Base-by-base conservation (phyloP, 2,329 filamentous ascomycete genomes). In the Karstenula rhodostoma region DNA sequence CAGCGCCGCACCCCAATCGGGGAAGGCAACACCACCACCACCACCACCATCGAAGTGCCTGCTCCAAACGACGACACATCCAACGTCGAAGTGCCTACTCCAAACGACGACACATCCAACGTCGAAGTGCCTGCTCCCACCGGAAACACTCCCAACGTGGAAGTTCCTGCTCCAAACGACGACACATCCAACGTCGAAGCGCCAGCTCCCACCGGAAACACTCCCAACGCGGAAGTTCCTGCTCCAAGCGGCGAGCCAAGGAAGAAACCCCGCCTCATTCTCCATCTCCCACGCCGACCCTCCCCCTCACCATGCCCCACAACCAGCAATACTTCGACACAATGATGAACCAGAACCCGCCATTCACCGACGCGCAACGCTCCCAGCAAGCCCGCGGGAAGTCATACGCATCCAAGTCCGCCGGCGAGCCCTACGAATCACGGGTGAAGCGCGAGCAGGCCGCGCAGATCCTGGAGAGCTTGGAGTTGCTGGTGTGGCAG, bases 401-500 rank as follows among this genome's bases (percentile, higher is more conserved):
- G 49, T 44, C 60, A 7, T 65, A 62, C 55, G 27, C 43, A 5
- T 32, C 49, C 13, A 27, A n/a, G 32, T 23, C 33, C n/a, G 46
- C 43, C 6, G 58, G 59, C 40, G 74, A 77, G 49, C 60, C 60
- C 23, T 77, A 70, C 56, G 73, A 76, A 37, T 43, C 58, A 35
- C 66, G 72, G 4, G 68, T 77, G 59, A 44, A 51, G 10, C 62
- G 77, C 1, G 63, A 73, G 22, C 64, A 73, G 43, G 78, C 78
- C 0, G 75, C 70, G 0, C 52, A 61, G 17, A 73, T 78, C 35
- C 58, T 80, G 1, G 73, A 74, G 44, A 77, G 67, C 49, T 64
- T 65, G 10, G 78, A 80, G 62, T 63, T 79, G 73, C 52, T 80
- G 37, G 69, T 78, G 12, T 78, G 77, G 76, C 71, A 69, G 47